phyloP scores from a whole-genome alignment of 1,284 basidiomycete genomes.

The Melampsora medusae region DNA sequence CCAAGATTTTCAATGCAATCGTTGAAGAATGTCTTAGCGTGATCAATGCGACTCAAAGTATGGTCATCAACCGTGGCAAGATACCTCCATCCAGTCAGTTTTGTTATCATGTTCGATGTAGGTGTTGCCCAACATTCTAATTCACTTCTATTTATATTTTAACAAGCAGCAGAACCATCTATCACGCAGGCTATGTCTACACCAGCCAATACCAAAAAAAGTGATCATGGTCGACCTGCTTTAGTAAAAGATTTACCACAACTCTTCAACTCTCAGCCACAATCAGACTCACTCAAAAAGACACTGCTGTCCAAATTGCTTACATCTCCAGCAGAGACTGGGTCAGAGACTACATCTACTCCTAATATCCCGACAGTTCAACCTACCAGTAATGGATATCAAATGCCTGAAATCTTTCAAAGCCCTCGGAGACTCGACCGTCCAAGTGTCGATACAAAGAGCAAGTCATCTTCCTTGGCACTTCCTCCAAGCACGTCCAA shows the following conservation, averaged over 20 bases:
- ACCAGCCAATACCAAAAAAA: not conserved
- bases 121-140: too few species aligned
- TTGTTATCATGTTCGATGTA: not conserved
- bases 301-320: constrained; percentile 23
- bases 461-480: not conserved
- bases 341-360: not conserved
- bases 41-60: constrained; percentile 67
- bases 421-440: constrained; percentile 7
- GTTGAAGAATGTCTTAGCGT: constrained; percentile 63
- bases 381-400: constrained; percentile 5
- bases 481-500: not conserved
- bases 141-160: too few species aligned
- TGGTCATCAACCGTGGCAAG: constrained; percentile 61
- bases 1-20: constrained; percentile 66
- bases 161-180: not conserved
- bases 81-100: constrained; percentile 45
- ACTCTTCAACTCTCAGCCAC: constrained; percentile 14
- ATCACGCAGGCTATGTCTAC: not conserved
- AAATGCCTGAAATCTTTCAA: constrained; percentile 41
- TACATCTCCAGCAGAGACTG: constrained; percentile 7
- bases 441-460: not conserved
- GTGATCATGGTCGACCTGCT: constrained; percentile 13
- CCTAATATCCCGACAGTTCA: not conserved
- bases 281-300: constrained; percentile 28
- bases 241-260: constrained; percentile 33